Evolutionary conservation across 306 rosid species (phyloP).

Genomic region (Prosopis cineraria): DNA sequence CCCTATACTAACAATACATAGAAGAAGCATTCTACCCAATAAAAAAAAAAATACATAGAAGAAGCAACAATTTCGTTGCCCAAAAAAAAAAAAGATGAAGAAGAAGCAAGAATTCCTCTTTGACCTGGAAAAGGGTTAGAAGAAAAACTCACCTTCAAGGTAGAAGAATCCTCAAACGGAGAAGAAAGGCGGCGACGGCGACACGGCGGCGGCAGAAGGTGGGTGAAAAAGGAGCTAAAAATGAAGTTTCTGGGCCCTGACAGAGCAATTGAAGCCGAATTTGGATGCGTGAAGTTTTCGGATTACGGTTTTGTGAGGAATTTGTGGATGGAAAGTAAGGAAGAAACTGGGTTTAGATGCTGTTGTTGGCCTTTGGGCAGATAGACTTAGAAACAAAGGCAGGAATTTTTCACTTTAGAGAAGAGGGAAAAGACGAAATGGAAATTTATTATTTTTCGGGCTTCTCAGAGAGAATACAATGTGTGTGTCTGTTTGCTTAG

Average conservation of each 20-base stretch:
- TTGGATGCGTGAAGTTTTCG: background rate
- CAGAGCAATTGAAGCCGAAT: background rate
- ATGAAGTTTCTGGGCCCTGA: background rate
- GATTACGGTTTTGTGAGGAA: background rate
- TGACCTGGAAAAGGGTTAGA: conserved; percentile 4
- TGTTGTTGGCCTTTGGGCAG: background rate
- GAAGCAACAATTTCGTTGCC: too few species aligned
- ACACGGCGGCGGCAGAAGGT: background rate
- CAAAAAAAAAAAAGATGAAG: too few species aligned
- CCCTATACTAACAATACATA: too few species aligned
- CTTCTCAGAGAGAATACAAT: conserved; percentile 3
- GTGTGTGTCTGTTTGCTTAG: background rate
- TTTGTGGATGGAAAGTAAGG: background rate
- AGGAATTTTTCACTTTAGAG: conserved; percentile 16
- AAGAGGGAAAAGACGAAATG: background rate
- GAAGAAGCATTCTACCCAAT: too few species aligned
- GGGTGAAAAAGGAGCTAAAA: background rate
- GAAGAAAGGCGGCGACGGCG: conserved; percentile 13
- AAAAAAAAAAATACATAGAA: too few species aligned
- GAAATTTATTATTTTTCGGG: background rate
- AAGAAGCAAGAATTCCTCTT: background rate
- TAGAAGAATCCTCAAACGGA: background rate
- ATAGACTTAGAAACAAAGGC: conserved; percentile 22
- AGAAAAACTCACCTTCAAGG: background rate
- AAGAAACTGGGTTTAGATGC: background rate